A percentile compares a stretch with the other conserved stretches of the same genome.
These are phyloP conservation scores for Lachancea sp. DNA, from an alignment of 805 yeast species.

Conservation along the genomic window DNA sequence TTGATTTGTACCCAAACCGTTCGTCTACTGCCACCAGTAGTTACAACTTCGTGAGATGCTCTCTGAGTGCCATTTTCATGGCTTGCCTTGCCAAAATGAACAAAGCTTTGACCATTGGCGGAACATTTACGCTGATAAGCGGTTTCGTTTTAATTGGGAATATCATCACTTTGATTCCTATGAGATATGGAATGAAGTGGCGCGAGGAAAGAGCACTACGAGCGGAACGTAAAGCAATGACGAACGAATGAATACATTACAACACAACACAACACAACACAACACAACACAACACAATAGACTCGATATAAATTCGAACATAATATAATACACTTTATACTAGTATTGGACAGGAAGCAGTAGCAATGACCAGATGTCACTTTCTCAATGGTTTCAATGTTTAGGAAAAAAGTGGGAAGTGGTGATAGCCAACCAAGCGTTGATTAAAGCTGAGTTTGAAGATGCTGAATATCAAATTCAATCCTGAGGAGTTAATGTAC, in stretches of 20 bases:
- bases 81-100: constrained; percentile 64
- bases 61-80: constrained; percentile 58
- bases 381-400: too few relatives aligned
- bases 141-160: constrained; percentile 37
- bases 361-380: too few relatives aligned
- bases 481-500: constrained; percentile 3
- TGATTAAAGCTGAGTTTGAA: too few relatives aligned
- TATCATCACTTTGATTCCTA: constrained; percentile 29
- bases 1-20: constrained; percentile 63
- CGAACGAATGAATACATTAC: not conserved
- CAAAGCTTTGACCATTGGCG: constrained; percentile 55
- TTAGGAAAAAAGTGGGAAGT: too few relatives aligned
- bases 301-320: not conserved
- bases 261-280: too few relatives aligned
- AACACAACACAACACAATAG: too few relatives aligned
- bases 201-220: constrained; percentile 19
- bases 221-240: constrained; percentile 15
- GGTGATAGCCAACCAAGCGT: too few relatives aligned
- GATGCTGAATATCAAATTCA: not conserved
- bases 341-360: not conserved
- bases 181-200: constrained; percentile 36
- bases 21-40: constrained; percentile 71
- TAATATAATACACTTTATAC: constrained; percentile 1
- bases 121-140: constrained; percentile 64
- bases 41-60: constrained; percentile 65